Conservation (phyloP, 768 basidiomycete species). For the Cubamyces sp. region DNA sequence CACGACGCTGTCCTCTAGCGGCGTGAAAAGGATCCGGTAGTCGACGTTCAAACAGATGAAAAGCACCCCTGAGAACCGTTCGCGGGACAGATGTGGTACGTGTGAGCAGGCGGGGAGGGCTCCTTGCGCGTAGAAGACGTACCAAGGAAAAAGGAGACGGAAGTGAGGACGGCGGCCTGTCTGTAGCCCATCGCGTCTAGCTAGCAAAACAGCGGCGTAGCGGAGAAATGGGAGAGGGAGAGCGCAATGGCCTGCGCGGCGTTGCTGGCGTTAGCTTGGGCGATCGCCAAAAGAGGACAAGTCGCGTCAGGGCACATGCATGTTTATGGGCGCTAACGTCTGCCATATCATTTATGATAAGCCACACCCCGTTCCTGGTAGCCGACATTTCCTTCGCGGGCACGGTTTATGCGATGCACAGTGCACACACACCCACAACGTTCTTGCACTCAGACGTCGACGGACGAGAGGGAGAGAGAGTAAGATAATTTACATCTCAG, state of each 20-base stretch:
- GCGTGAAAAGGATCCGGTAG: constrained; percentile 78
- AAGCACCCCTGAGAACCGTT: constrained; percentile 58
- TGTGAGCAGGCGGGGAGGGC: constrained; percentile 11
- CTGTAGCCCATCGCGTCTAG: constrained; percentile 74
- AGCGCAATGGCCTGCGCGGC: constrained; percentile 9
- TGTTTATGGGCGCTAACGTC: background rate
- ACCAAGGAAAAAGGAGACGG: constrained; percentile 91
- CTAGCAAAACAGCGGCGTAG: constrained; percentile 11
- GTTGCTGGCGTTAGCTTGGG: constrained; percentile 8
- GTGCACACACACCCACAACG: too few relatives aligned
- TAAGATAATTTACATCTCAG: constrained; percentile 21
- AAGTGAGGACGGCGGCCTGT: constrained; percentile 85
- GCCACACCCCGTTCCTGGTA: constrained; percentile 3
- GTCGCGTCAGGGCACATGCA: background rate
- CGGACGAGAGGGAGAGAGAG: background rate
- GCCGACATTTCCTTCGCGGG: background rate
- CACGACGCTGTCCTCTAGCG: constrained; percentile 63
- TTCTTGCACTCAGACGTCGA: too few relatives aligned
- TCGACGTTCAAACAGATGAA: constrained; percentile 90
- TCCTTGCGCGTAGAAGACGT: constrained; percentile 38
- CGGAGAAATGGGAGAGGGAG: background rate
- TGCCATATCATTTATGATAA: constrained; percentile 1
- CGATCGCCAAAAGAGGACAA: constrained; percentile 7
- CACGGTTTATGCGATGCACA: too few relatives aligned
- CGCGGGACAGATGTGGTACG: background rate